Base-by-base conservation (phyloP, 768 basidiomycete genomes). In the Lactarius hatsudake region DNA sequence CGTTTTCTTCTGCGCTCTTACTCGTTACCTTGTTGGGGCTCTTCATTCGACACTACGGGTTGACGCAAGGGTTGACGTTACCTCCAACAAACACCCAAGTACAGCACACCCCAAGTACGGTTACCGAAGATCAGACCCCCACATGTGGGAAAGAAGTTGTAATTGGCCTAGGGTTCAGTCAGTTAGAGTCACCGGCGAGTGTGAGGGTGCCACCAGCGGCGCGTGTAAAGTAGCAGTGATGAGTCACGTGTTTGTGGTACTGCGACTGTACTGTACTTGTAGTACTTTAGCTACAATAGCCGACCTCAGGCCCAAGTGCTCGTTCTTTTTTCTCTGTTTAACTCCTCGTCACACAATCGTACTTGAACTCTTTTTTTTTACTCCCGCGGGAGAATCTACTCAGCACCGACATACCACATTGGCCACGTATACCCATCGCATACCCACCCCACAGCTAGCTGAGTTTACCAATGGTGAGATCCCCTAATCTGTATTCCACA, bases 391-490 rank as follows among this genome's bases (percentile, higher is more conserved):
- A 48, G n/a, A 23, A 5, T 53, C 51, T 59, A 7, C 34, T 20
- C 66, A 18, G n/a, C 38, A 26, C 45, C 58, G 40, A 63, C 66
- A 68, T 64, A 67, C 71, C 64, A 65, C 71, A 69, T 66, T 64
- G 54, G 61, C 55, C 67, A 67, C 66, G 42, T 71, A 72, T 69
- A 71, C 72, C 70, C 67, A 40, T 57, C 64, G 56, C 59, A 42
- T 69, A 71, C 71, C 70, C 66, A 40, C 56, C 63, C 55, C 59
- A 36, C 45, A 23, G 53, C 60, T 63, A 67, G 63, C 65, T 20
- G 53, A 59, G 26, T 53, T 30, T 17, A 59, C 40, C 63, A 53
- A 76, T 76, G 75, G 75, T 76, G 59, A 72, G 72, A 61, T 43
- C 63, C 53, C 43, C 59, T n/a, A 61, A 45, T 17, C 34, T n/a